phyloP scores from a whole-genome alignment of 2,329 filamentous ascomycete species.

The Lecanicillium sp. region DNA sequence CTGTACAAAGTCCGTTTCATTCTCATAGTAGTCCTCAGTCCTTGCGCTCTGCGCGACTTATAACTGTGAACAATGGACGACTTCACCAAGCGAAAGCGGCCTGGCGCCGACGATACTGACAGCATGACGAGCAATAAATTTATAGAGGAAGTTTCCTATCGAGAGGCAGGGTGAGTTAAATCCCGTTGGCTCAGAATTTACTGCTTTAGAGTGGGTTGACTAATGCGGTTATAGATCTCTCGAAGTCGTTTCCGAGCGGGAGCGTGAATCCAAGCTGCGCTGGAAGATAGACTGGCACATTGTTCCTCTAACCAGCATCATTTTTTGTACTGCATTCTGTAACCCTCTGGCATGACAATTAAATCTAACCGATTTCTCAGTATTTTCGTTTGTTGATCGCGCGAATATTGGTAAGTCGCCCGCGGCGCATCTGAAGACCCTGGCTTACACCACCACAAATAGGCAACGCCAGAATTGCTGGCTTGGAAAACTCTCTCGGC shows the following conservation, averaged over 20 bases:
- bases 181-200: no score
- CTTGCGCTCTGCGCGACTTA: no score
- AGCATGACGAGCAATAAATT: not conserved
- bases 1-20: no score
- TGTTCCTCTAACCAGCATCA: conserved; percentile 50
- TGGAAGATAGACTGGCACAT: conserved; percentile 54
- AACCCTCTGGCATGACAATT: not conserved
- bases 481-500: conserved; percentile 48
- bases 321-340: conserved; percentile 35
- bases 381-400: conserved; percentile 62
- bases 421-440: not conserved
- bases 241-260: not conserved
- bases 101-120: not conserved
- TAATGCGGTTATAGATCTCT: not conserved
- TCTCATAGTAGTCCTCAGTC: no score
- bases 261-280: conserved; percentile 29
- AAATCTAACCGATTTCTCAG: not conserved
- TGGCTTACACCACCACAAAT: not conserved
- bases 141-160: not conserved
- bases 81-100: no score
- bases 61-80: no score
- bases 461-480: conserved; percentile 56
- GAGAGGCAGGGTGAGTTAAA: not conserved
- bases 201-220: not conserved
- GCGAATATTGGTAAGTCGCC: conserved; percentile 53